phyloP scores from a whole-genome alignment of 2,329 filamentous ascomycete genomes.

The Aspergillus tubingensis region DNA sequence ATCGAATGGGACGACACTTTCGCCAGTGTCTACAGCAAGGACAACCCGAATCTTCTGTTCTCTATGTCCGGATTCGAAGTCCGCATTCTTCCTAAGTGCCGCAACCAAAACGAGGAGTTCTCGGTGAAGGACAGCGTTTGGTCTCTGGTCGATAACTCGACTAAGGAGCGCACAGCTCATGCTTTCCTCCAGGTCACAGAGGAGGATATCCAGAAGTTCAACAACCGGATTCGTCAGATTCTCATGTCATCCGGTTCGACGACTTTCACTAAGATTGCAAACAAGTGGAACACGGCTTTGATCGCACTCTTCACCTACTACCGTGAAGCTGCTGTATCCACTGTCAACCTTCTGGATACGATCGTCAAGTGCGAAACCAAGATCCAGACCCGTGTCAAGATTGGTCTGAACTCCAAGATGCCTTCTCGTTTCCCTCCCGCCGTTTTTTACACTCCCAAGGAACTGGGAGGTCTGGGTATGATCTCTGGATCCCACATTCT shows the following conservation, averaged over 20 bases:
- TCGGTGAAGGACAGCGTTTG: slow-evolving; percentile 97
- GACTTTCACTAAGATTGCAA: slow-evolving; percentile 99
- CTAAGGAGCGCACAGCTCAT: slow-evolving; percentile 94
- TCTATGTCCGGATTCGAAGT: slow-evolving; percentile 99
- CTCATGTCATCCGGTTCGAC: slow-evolving; percentile 99
- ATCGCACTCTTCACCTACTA: slow-evolving; percentile 99
- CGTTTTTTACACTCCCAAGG: slow-evolving; percentile 98
- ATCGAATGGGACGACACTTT: slow-evolving; percentile 99
- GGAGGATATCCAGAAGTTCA: slow-evolving; percentile 98
- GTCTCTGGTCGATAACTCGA: slow-evolving; percentile 94
- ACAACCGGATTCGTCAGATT: slow-evolving; percentile 97
- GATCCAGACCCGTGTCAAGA: slow-evolving; percentile 98
- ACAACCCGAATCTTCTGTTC: slow-evolving; percentile 95
- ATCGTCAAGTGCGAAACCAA: slow-evolving; percentile 99
- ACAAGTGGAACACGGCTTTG: slow-evolving; percentile 98
- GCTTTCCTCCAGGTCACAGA: slow-evolving; percentile 97
- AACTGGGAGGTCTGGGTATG: slow-evolving; percentile 95
- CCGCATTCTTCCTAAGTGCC: slow-evolving; percentile 89
- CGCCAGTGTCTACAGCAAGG: slow-evolving; percentile 93
- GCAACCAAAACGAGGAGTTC: slow-evolving; percentile 95
- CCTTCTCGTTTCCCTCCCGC: slow-evolving; percentile 96
- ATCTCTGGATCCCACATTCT: slow-evolving; percentile 98
- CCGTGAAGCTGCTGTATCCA: slow-evolving; percentile 94
- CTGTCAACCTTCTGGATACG: slow-evolving; percentile 88
- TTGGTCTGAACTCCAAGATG: slow-evolving; percentile 99